These are phyloP conservation scores for Calonectria montana DNA, from an alignment of 2,329 filamentous ascomycete species.

Conservation along the genomic window DNA sequence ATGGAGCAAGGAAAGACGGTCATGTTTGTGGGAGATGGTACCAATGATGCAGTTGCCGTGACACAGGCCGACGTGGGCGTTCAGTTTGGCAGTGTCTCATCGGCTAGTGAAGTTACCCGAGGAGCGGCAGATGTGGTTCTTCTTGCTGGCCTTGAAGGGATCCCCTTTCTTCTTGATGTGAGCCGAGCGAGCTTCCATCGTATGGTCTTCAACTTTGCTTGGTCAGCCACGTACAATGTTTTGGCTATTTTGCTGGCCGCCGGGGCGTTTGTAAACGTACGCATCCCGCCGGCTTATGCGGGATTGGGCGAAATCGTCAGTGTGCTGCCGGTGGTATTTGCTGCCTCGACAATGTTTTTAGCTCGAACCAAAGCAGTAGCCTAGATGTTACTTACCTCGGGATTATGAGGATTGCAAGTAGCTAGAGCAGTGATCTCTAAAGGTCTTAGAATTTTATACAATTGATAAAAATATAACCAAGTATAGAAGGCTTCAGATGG, in stretches of 20 bases:
- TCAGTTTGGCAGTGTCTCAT: slow-evolving; percentile 57
- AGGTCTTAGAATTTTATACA: no score
- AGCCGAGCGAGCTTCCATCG: slow-evolving; percentile 50
- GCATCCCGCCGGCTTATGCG: slow-evolving; percentile 63
- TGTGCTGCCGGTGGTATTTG: slow-evolving; percentile 68
- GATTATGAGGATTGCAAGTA: no score
- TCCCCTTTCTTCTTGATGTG: slow-evolving; percentile 64
- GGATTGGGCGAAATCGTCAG: slow-evolving; percentile 75
- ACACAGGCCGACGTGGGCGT: slow-evolving; percentile 71
- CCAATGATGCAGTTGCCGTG: slow-evolving; percentile 72
- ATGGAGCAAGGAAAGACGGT: slow-evolving; percentile 49
- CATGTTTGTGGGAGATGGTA: slow-evolving; percentile 73
- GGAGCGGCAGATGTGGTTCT: slow-evolving; percentile 69
- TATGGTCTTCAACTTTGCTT: slow-evolving; percentile 71
- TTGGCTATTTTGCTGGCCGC: slow-evolving; percentile 70
- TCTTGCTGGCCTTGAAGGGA: slow-evolving; percentile 61
- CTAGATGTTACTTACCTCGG: no score
- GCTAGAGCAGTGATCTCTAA: no score
- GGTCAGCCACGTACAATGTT: slow-evolving; percentile 72
- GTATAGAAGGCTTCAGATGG: no score
- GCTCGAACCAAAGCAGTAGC: not conserved
- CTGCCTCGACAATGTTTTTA: slow-evolving; percentile 43
- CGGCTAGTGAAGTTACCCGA: slow-evolving; percentile 64
- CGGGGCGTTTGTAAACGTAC: slow-evolving; percentile 65
- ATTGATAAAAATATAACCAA: no score